Evolutionary conservation across 805 yeast genomes (phyloP).

Genomic region (Cyberlindnera saturnus): DNA sequence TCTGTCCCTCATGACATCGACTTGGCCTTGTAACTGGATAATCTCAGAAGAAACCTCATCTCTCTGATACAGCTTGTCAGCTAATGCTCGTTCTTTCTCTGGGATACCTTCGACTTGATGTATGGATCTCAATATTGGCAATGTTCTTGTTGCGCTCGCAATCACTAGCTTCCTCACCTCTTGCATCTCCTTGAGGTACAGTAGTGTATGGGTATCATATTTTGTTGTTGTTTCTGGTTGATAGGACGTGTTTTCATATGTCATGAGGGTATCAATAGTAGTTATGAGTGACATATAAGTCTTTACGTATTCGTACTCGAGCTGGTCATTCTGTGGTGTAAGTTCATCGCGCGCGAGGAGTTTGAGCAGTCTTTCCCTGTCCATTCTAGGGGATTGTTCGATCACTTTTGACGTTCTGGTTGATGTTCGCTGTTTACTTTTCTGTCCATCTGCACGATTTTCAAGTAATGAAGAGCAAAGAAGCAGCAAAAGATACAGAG

Average conservation of each 20-base stretch:
- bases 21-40: slow-evolving; percentile 2
- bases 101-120: slow-evolving; percentile 23
- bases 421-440: not conserved
- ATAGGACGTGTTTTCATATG: slow-evolving; percentile 3
- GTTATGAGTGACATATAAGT: slow-evolving; percentile 9
- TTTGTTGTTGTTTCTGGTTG: not conserved
- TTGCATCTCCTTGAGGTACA: slow-evolving; percentile 7
- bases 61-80: slow-evolving; percentile 7
- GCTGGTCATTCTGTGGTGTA: not conserved
- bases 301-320: slow-evolving; percentile 11
- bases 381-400: not conserved
- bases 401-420: not conserved
- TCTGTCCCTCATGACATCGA: not conserved
- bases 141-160: slow-evolving; percentile 13
- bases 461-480: too few relatives aligned
- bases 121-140: slow-evolving; percentile 18
- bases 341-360: not conserved
- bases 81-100: slow-evolving; percentile 9
- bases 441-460: not conserved
- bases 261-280: slow-evolving; percentile 8
- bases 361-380: not conserved
- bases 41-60: slow-evolving; percentile 11
- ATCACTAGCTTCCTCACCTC: slow-evolving; percentile 12
- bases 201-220: slow-evolving; percentile 1
- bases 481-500: too few relatives aligned